Percentiles rank a stretch among this genome's conserved stretches.
Evolutionary conservation across 2,329 filamentous ascomycete genomes (phyloP).

Genomic region (Penicillium occitanis): DNA sequence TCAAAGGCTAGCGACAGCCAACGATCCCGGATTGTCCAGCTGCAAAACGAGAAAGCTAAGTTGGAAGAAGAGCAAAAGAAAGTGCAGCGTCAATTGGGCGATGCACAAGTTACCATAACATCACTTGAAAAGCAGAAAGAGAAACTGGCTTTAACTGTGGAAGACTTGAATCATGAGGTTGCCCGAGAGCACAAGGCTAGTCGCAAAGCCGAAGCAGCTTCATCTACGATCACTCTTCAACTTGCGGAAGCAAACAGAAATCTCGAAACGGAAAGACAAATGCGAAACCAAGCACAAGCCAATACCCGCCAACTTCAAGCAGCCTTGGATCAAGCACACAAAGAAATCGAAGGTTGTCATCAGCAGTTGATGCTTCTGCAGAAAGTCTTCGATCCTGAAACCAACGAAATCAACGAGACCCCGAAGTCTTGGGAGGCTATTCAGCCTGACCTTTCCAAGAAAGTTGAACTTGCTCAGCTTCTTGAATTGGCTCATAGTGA

Average conservation of each 20-base stretch:
- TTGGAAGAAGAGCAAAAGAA: slow-evolving; percentile 79
- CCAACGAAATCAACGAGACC: slow-evolving; percentile 61
- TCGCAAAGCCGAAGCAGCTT: slow-evolving; percentile 84
- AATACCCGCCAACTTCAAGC: slow-evolving; percentile 79
- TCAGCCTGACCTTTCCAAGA: slow-evolving; percentile 65
- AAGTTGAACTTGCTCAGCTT: slow-evolving; percentile 77
- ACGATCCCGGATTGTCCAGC: slow-evolving; percentile 69
- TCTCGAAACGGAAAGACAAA: slow-evolving; percentile 84
- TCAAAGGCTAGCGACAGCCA: slow-evolving; percentile 83
- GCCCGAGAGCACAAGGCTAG: slow-evolving; percentile 85
- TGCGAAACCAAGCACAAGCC: slow-evolving; percentile 79
- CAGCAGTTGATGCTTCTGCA: slow-evolving; percentile 78
- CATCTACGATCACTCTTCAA: slow-evolving; percentile 76
- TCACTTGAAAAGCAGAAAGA: slow-evolving; percentile 92
- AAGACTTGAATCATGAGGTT: slow-evolving; percentile 91
- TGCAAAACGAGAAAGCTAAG: slow-evolving; percentile 80
- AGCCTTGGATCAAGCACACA: slow-evolving; percentile 74
- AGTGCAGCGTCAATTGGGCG: slow-evolving; percentile 79
- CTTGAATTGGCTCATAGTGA: slow-evolving; percentile 87
- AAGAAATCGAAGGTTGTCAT: slow-evolving; percentile 77
- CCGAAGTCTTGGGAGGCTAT: slow-evolving; percentile 67
- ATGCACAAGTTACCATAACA: slow-evolving; percentile 77
- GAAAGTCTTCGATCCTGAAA: slow-evolving; percentile 79
- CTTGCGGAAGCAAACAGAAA: slow-evolving; percentile 86
- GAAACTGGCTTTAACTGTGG: slow-evolving; percentile 81